Evolutionary conservation across 495 filamentous ascomycete species (phyloP).

Genomic region (Aspergillus conjunctus): DNA sequence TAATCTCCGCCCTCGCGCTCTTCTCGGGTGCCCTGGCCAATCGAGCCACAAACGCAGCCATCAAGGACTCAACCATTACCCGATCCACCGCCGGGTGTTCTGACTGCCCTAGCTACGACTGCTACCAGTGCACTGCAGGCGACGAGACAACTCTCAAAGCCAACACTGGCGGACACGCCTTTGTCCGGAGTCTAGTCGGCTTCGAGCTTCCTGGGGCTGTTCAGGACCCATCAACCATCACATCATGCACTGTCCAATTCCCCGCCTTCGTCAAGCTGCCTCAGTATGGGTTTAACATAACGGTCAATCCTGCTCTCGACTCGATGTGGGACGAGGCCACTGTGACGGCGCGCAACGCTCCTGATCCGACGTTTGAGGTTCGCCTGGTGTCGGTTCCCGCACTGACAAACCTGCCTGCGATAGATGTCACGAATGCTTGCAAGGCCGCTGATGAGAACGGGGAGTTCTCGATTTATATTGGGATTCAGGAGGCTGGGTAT

Average conservation of each 20-base stretch:
- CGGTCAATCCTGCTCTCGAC: slow-evolving; percentile 12
- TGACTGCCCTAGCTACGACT: slow-evolving; percentile 16
- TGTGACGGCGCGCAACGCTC: slow-evolving; percentile 19
- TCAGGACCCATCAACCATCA: slow-evolving; percentile 5
- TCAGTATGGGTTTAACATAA: slow-evolving; percentile 15
- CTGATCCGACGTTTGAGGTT: slow-evolving; percentile 3
- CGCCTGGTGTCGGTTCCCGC: slow-evolving; percentile 5
- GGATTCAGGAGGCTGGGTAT: slow-evolving; percentile 5
- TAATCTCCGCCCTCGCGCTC: slow-evolving; percentile 6
- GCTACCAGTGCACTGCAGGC: slow-evolving; percentile 19
- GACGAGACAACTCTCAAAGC: slow-evolving; percentile 14
- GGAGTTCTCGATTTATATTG: slow-evolving; percentile 20
- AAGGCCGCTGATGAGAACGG: slow-evolving; percentile 10
- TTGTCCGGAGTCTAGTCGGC: slow-evolving; percentile 18
- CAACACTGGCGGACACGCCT: slow-evolving; percentile 14
- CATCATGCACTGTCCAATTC: slow-evolving; percentile 21
- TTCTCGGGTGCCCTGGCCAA: slow-evolving; percentile 6
- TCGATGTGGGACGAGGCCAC: slow-evolving; percentile 25
- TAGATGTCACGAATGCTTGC: slow-evolving; percentile 21
- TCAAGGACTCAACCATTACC: slow-evolving; percentile 24
- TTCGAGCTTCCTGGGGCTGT: slow-evolving; percentile 13
- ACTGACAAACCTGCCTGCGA: slow-evolving; percentile 7
- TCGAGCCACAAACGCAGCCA: slow-evolving; percentile 10
- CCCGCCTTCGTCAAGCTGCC: slow-evolving; percentile 16
- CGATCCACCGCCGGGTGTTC: slow-evolving; percentile 18